phyloP scores from a whole-genome alignment of 345 rosid species.

The Garcia nutans region DNA sequence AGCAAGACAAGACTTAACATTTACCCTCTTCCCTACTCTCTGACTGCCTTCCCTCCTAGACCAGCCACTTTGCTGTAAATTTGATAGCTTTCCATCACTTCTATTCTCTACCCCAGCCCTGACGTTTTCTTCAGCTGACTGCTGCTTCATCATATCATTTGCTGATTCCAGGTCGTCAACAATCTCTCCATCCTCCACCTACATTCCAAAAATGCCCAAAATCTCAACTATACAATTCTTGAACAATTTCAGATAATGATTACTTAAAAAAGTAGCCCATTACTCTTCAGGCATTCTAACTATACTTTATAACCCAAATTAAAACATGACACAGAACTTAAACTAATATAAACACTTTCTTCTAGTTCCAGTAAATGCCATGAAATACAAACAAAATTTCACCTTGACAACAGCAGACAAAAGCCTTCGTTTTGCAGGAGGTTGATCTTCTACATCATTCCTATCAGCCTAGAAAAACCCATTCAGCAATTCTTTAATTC shows the following conservation, averaged over 20 bases:
- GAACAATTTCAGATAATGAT: background rate
- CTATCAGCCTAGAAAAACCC: constrained; percentile 60
- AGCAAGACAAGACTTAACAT: background rate
- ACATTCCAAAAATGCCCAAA: constrained; percentile 22
- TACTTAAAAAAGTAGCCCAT: background rate
- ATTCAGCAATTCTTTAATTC: background rate
- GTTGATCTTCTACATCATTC: constrained; percentile 68
- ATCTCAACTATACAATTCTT: background rate
- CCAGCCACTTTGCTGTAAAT: constrained; percentile 45
- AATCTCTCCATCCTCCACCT: constrained; percentile 77
- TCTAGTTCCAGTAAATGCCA: background rate
- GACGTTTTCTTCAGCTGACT: constrained; percentile 27
- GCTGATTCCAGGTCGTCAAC: constrained; percentile 38
- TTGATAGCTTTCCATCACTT: constrained; percentile 40
- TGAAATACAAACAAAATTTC: background rate
- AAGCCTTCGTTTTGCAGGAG: constrained; percentile 81
- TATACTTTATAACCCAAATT: background rate
- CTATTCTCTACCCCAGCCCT: constrained; percentile 27
- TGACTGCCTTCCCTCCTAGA: constrained; percentile 56
- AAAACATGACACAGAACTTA: background rate
- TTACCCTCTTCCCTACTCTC: constrained; percentile 53
- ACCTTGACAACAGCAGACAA: constrained; percentile 95
- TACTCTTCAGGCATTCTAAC: background rate
- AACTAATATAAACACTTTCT: background rate
- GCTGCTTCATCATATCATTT: constrained; percentile 34